Percentiles rank a stretch among this genome's conserved stretches.
phyloP scores from a whole-genome alignment of 2,329 filamentous ascomycete species.

The Penicillium sp. region DNA sequence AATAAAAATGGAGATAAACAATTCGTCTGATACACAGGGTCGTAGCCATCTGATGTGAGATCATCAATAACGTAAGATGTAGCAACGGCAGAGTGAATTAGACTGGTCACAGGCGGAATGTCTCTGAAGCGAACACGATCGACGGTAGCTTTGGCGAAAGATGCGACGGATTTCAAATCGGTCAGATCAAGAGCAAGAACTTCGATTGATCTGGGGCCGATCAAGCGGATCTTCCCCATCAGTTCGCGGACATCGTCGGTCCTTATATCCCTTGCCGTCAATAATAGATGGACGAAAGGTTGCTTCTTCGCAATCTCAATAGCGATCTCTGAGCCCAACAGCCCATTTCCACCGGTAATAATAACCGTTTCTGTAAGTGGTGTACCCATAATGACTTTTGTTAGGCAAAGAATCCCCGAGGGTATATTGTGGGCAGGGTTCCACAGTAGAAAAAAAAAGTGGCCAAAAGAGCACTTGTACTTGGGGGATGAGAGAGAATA shows the following conservation, averaged over 20 bases:
- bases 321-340: slow-evolving; percentile 38
- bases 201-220: slow-evolving; percentile 38
- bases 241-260: slow-evolving; percentile 32
- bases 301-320: slow-evolving; percentile 38
- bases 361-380: slow-evolving; percentile 39
- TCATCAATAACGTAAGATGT: slow-evolving; percentile 36
- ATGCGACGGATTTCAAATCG: slow-evolving; percentile 33
- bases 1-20: slow-evolving; percentile 40
- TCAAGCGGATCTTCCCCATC: slow-evolving; percentile 30
- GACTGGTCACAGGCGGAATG: slow-evolving; percentile 36
- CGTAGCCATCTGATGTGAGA: slow-evolving; percentile 35
- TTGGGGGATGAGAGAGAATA: not conserved
- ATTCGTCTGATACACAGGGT: slow-evolving; percentile 41
- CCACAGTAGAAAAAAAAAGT: not conserved
- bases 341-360: slow-evolving; percentile 39
- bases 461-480: not conserved
- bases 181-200: slow-evolving; percentile 33
- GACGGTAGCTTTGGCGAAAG: slow-evolving; percentile 35
- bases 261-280: slow-evolving; percentile 33
- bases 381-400: slow-evolving; percentile 29
- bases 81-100: slow-evolving; percentile 37
- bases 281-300: slow-evolving; percentile 37
- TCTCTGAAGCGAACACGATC: slow-evolving; percentile 34
- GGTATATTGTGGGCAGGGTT: not conserved
- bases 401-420: not conserved